Evolutionary conservation across 1,139 yeast genomes (phyloP).

Genomic region (Candida sp.): DNA sequence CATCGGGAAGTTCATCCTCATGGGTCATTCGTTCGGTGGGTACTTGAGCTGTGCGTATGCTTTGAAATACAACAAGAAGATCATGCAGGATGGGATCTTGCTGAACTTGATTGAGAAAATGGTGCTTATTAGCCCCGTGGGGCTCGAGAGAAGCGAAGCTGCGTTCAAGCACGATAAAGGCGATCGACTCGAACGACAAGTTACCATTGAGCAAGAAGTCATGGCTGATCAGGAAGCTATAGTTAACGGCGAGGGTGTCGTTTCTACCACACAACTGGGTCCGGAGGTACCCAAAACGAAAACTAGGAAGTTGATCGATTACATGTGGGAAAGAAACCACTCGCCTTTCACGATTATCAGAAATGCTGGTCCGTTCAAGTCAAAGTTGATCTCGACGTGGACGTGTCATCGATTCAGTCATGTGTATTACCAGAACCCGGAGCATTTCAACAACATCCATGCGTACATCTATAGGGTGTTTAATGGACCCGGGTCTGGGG

Average conservation of each 20-base stretch:
- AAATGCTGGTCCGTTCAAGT: conserved; percentile 38
- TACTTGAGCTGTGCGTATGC: conserved; percentile 83
- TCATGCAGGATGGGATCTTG: conserved; percentile 24
- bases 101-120: conserved; percentile 38
- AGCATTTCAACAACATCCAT: conserved; percentile 38
- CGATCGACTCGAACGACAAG: conserved; percentile 18
- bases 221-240: conserved; percentile 33
- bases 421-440: conserved; percentile 31
- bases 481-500: conserved; percentile 49
- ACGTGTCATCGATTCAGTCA: conserved; percentile 45
- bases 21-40: conserved; percentile 97
- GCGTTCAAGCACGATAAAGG: conserved; percentile 30
- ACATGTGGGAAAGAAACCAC: conserved; percentile 40
- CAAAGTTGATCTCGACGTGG: conserved; percentile 44
- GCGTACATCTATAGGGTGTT: conserved; percentile 47
- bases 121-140: conserved; percentile 50
- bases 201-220: conserved; percentile 26
- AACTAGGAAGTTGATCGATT: conserved; percentile 26
- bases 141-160: conserved; percentile 41
- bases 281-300: conserved; percentile 18
- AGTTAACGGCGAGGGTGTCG: conserved; percentile 17
- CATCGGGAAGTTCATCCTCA: conserved; percentile 63
- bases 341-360: conserved; percentile 45
- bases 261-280: background rate
- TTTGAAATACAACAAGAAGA: conserved; percentile 53